Base-by-base conservation (phyloP, 305 asterid genomes). In the Nicotiana rustica region DNA sequence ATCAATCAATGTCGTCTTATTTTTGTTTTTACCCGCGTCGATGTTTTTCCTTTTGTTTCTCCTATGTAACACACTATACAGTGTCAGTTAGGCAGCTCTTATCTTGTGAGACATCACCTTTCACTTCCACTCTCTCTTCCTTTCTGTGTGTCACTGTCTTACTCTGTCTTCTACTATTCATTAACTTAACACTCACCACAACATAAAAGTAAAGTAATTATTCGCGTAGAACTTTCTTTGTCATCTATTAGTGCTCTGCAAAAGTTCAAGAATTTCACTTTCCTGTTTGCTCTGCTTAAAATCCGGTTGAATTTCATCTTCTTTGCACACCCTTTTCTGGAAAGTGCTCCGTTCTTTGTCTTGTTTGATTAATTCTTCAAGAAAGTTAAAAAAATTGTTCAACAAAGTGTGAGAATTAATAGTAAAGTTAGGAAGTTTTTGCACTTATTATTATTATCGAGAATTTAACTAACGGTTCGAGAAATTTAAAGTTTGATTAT, bases 221-320 rank as follows among this genome's bases (percentile, higher is more conserved):
- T 60, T 76, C 18, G 29, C 17, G 15, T 76, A 55, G 5, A 76
- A 55, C 49, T 15, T 76, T 14, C 49, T 76, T 25, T 75, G 29
- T 75, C 65, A 25, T 52, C 65, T 29, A 75, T 75, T 75, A 9
- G 65, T 75, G 10, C 17, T 33, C 25, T 67, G 7, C 1, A 67
- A 67, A 19, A 76, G 31, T 76, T 76, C 49, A 17, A 55, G 17
- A 52, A 55, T 76, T 76, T 76, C 80, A 76, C 80, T 76, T 29
- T 76, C 31, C 49, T 17, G 5, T 55, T 17, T 56, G 9, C 80
- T 29, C 80, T 76, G 80, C 80, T 10, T 76, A 55, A 55, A 29
- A 7, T 55, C 49, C n/a, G 80, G 66, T 31, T 1, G 1, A 21
- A 0, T 31, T 55, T 14, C 12, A 41, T 70, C 60, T 70, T 70